Conservation (phyloP, 495 filamentous ascomycete species). For the Penicillium cataractarum region DNA sequence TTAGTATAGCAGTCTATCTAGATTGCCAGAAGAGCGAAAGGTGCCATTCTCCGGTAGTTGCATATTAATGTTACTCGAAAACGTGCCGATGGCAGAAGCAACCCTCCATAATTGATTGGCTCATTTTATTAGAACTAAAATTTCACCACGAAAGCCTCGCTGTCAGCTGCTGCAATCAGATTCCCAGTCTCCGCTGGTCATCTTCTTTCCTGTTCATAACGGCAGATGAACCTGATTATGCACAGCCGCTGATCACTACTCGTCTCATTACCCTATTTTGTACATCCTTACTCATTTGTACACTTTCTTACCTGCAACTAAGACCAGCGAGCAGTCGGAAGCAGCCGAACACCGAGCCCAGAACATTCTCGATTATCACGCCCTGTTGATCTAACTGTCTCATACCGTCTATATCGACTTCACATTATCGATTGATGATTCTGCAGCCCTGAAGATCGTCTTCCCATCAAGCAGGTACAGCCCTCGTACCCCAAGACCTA, state of each 20-base stretch:
- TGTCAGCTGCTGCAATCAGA: neutral
- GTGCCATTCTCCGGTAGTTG: neutral
- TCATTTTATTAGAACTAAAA: neutral
- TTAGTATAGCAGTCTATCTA: neutral
- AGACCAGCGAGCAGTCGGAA: slow-evolving; percentile 14
- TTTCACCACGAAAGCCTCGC: neutral
- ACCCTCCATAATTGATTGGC: neutral
- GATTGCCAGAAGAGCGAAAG: neutral
- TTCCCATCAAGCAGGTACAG: slow-evolving; percentile 17
- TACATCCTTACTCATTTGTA: neutral
- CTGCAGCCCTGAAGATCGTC: slow-evolving; percentile 14
- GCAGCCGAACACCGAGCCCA: slow-evolving; percentile 28
- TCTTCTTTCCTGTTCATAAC: neutral
- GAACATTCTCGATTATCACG: neutral
- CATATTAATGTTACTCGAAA: neutral
- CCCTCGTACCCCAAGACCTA: slow-evolving; percentile 5
- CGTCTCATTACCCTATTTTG: neutral
- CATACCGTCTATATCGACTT: neutral
- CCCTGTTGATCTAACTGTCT: slow-evolving; percentile 15
- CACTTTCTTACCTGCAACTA: neutral
- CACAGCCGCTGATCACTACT: neutral
- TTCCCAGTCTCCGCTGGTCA: neutral
- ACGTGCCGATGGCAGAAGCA: neutral
- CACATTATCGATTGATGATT: slow-evolving; percentile 7
- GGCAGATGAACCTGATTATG: neutral